Percentiles rank a stretch among this genome's conserved stretches.
phyloP scores from a whole-genome alignment of 2,329 filamentous ascomycete genomes.

The Cercospora sp. region DNA sequence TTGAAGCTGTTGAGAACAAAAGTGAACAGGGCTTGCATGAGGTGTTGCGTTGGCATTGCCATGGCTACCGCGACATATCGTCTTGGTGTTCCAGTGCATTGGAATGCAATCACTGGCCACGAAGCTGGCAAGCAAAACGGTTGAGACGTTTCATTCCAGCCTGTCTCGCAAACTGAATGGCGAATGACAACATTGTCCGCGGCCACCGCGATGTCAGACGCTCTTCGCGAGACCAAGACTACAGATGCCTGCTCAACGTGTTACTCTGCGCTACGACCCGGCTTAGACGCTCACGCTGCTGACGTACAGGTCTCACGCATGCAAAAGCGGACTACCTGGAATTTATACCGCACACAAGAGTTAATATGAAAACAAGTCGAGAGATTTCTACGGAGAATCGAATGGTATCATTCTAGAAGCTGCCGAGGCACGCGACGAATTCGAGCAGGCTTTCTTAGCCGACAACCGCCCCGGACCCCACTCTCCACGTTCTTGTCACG shows the following conservation, averaged over 20 bases:
- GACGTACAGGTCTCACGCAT: not conserved
- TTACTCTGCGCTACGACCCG: not conserved
- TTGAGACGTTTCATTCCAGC: slow-evolving; percentile 5
- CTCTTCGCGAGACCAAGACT: not conserved
- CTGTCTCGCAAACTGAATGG: not conserved
- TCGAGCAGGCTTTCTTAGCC: not conserved
- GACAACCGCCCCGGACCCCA: slow-evolving; percentile 4
- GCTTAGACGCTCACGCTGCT: not conserved
- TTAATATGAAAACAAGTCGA: not conserved
- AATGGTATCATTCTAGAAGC: not conserved
- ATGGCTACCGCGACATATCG: not conserved
- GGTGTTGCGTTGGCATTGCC: not conserved
- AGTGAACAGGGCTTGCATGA: not conserved
- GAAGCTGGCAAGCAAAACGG: not conserved
- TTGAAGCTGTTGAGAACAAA: not conserved
- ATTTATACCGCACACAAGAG: not conserved
- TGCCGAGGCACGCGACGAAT: slow-evolving; percentile 2
- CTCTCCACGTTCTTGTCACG: slow-evolving; percentile 10
- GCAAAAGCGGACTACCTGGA: not conserved
- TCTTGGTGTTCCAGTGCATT: not conserved
- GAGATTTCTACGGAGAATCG: not conserved
- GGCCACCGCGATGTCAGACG: not conserved
- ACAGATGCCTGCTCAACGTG: not conserved
- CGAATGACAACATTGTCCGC: not conserved
- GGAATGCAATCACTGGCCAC: not conserved